Base-by-base conservation (phyloP, 441 rosid genomes). In the Erodium moschatum region DNA sequence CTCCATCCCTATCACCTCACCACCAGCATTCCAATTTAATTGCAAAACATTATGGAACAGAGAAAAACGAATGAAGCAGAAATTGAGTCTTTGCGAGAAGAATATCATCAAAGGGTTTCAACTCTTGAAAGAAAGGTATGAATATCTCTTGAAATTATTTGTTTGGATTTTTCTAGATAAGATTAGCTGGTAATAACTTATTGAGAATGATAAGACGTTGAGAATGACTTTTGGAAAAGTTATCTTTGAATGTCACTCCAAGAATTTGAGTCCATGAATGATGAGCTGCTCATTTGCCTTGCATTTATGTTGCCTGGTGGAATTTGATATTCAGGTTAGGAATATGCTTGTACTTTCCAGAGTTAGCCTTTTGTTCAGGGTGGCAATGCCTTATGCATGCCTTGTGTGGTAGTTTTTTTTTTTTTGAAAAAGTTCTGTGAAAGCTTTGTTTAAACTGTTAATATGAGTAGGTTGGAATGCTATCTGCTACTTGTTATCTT, bases 61-160 rank as follows among this genome's bases (percentile, higher is more conserved):
- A 87, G 89, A 76, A 91, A 90, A 84, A 79, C 95, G 69, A 87
- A 68, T 75, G 98, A 89, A 54, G 97, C 95, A 4, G 99, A 95
- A 85, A 77, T 95, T 60, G 98, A 95, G 81, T 86, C 97, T 72
- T 81, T 95, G 82, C 85, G 95, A 72, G 99, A 92, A 82, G 98
- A 92, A 85, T 95, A 90, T 80, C 98, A 89, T 84, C 99, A 95
- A 82, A 85, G 95, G 82, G 89, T 92, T 83, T 86, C 93, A 65
- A 82, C 88, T 68, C 93, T 95, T 65, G 99, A 95, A 83, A 90
- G 97, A 73, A 92, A 90, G 97, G 99, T 90, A 68, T 50, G 50
- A 67, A 27, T 35, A 24, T 33, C 44, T 35, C 46, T n/a, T 27
- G 65, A 62, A 56, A 62, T 62, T 16, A 27, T 16, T 35, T 65